Percentiles rank a stretch among this genome's conserved stretches.
These are phyloP conservation scores for Filosporella fistucella DNA, from an alignment of 495 filamentous ascomycete species.

Conservation along the genomic window DNA sequence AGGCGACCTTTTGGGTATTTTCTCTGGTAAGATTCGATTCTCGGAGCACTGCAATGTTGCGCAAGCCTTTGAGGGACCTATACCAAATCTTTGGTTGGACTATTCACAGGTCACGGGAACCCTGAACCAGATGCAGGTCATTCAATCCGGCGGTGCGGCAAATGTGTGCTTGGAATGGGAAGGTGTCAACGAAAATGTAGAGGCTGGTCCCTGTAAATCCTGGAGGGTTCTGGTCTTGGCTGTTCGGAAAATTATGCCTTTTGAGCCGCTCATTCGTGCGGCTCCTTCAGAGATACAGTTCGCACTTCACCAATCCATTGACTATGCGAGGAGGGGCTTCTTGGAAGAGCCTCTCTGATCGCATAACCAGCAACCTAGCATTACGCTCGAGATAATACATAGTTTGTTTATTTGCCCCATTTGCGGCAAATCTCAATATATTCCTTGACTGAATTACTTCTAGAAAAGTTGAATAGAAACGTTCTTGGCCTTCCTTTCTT, in stretches of 20 bases:
- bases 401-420: too few relatives aligned
- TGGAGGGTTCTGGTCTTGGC: slow-evolving; percentile 25
- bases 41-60: slow-evolving; percentile 12
- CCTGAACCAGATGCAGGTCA: slow-evolving; percentile 25
- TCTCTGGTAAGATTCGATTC: slow-evolving; percentile 22
- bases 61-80: slow-evolving; percentile 18
- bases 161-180: slow-evolving; percentile 24
- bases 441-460: too few relatives aligned
- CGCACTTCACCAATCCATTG: too few relatives aligned
- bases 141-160: slow-evolving; percentile 10
- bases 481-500: too few relatives aligned
- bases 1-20: slow-evolving; percentile 23
- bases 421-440: too few relatives aligned
- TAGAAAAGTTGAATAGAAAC: too few relatives aligned
- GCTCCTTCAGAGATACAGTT: too few relatives aligned
- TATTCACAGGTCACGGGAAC: slow-evolving; percentile 25
- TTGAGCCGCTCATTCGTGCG: slow-evolving; percentile 20
- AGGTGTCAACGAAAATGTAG: slow-evolving; percentile 11
- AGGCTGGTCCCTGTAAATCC: slow-evolving; percentile 8
- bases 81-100: slow-evolving; percentile 24
- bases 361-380: too few relatives aligned
- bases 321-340: too few relatives aligned
- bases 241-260: slow-evolving; percentile 19
- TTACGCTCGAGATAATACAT: too few relatives aligned
- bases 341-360: too few relatives aligned